phyloP scores from a whole-genome alignment of 495 filamentous ascomycete species.

The Annulohypoxylon stygium region DNA sequence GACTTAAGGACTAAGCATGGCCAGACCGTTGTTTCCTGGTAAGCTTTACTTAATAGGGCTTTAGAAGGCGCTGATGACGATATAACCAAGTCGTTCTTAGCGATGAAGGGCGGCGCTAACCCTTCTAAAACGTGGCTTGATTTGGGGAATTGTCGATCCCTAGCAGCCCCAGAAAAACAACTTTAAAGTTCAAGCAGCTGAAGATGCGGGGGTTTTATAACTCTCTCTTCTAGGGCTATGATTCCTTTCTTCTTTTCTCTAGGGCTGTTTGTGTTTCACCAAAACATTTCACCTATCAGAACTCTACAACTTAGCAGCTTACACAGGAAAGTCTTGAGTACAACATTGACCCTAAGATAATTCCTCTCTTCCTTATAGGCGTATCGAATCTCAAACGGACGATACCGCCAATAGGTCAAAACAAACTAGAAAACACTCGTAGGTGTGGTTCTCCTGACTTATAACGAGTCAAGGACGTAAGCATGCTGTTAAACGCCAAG shows the following conservation, averaged over 20 bases:
- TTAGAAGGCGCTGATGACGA: background rate
- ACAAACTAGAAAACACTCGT: background rate
- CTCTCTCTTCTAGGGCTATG: background rate
- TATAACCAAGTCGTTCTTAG: background rate
- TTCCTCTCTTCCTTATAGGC: background rate
- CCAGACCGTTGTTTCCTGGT: background rate
- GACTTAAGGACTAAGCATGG: background rate
- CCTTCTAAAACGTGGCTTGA: conserved; percentile 11
- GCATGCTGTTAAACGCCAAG: background rate
- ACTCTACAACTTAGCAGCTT: background rate
- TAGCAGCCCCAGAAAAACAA: background rate
- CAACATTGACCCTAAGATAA: background rate
- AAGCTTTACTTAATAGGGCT: conserved; percentile 4
- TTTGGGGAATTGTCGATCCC: conserved; percentile 22
- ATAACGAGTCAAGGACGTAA: conserved; percentile 1
- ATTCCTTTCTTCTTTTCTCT: background rate
- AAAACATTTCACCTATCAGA: background rate
- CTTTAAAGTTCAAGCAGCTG: background rate
- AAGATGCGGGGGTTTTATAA: conserved; percentile 15
- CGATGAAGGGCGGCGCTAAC: conserved; percentile 5
- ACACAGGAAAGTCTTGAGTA: background rate
- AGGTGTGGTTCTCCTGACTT: background rate
- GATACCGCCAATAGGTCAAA: background rate
- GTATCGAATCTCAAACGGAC: background rate
- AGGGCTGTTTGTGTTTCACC: background rate